Base-by-base conservation (phyloP, 192 early-diverging fungal species). In the Gigaspora rosea region DNA sequence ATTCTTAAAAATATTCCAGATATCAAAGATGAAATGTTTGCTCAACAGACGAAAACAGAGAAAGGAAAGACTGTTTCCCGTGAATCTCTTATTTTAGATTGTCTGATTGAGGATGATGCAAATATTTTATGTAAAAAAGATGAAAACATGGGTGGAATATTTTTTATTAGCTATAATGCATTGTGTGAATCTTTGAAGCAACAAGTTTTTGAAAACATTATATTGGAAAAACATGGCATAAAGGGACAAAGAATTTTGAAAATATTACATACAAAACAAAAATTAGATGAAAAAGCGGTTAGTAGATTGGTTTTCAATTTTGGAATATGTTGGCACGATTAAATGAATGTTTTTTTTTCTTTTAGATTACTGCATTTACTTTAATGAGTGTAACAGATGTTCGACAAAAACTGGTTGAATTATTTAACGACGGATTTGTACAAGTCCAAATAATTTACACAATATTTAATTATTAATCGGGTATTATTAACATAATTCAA, bases 231-330 rank as follows among this genome's bases (percentile, higher is more conserved):
- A 63, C 90, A 88, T 74, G 92, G 92, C 56, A 75, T 84, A 8
- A 78, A 86, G 8, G 86, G 88, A 50, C 82, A 87, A 32, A 88
- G 93, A 57, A 86, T 93, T 49, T 77, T 91, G 61, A 84, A 91
- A 54, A 85, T 93, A 70, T 75, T 94, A 82, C 81, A 85, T 75
- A 89, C 90, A 57, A 91, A 90, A 80, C 89, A 90, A 18, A 92
- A 92, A 80, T 83, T 94, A 67, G 93, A 94, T 80, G 93, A 94
- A 72, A 90, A 91, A 71, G 73, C 84, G 52, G 78, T 66, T 22
- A 33, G 79, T 59, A n/a, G 8, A 49, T 22, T 49, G 10, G 5
- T 33, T 57, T 0, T 22, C 18, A 56, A 50, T 20, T 6, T 50
- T 71, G 6, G 8, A 32, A 9, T 33, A 54, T 12, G 48, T 22